Percentiles rank a stretch among this genome's conserved stretches.
Conservation (phyloP, 805 yeast genomes). For the Pichia exigua region DNA sequence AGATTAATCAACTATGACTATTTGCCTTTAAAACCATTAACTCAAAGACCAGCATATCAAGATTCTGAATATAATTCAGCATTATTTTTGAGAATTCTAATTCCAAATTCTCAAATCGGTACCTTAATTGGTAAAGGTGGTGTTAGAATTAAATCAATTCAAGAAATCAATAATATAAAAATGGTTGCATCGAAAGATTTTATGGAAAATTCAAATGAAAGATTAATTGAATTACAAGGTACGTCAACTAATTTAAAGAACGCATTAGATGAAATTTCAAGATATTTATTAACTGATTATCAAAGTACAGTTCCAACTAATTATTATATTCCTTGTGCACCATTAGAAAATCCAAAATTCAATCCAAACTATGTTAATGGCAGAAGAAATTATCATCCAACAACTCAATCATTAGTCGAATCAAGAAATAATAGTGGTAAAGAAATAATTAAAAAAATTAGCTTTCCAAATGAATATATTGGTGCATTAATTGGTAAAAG, state of each 20-base stretch:
- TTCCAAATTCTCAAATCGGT: conserved; percentile 84
- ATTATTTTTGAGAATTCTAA: conserved; percentile 56
- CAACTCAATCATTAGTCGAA: background rate
- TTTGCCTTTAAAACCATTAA: conserved; percentile 54
- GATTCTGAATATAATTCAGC: conserved; percentile 46
- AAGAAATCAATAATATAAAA: conserved; percentile 58
- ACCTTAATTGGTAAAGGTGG: conserved; percentile 84
- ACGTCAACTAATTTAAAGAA: conserved; percentile 52
- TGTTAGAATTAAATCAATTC: conserved; percentile 67
- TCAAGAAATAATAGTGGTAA: conserved; percentile 16
- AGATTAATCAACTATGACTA: conserved; percentile 35
- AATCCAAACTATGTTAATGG: background rate
- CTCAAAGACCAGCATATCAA: conserved; percentile 42
- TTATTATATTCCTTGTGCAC: conserved; percentile 48
- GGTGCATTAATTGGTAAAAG: conserved; percentile 86
- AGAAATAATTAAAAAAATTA: conserved; percentile 35
- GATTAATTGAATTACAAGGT: conserved; percentile 85
- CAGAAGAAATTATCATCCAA: conserved; percentile 7
- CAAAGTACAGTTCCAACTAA: conserved; percentile 57
- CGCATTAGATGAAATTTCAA: conserved; percentile 51
- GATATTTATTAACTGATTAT: conserved; percentile 68
- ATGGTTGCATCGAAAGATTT: conserved; percentile 85
- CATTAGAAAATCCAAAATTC: conserved; percentile 8
- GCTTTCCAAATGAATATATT: conserved; percentile 73
- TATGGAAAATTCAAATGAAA: conserved; percentile 73